phyloP scores from a whole-genome alignment of 805 yeast genomes.

The Suhomyces vadensis region DNA sequence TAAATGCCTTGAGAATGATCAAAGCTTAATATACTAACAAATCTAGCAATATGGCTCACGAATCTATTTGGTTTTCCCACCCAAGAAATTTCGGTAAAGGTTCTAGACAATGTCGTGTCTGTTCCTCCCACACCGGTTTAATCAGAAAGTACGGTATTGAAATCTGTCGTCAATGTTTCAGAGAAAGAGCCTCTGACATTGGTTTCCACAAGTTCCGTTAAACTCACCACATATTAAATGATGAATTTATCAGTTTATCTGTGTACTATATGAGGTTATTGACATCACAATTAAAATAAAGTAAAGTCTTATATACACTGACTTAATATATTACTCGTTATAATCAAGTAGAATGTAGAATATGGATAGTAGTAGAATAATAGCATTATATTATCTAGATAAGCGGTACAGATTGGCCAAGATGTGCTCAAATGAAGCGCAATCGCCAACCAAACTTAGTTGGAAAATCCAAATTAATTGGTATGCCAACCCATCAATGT shows the following conservation, averaged over 20 bases:
- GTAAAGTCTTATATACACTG: slow-evolving; percentile 4
- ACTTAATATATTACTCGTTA: slow-evolving; percentile 10
- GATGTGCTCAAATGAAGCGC: too few relatives aligned
- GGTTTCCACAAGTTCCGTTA: slow-evolving; percentile 99
- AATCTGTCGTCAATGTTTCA: slow-evolving; percentile 99
- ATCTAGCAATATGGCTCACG: slow-evolving; percentile 93
- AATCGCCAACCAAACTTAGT: too few relatives aligned
- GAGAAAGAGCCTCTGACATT: slow-evolving; percentile 98
- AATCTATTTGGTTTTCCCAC: slow-evolving; percentile 99
- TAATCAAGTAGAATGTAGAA: not conserved
- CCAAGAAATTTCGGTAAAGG: slow-evolving; percentile 99
- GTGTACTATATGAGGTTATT: slow-evolving; percentile 10
- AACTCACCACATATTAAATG: slow-evolving; percentile 25
- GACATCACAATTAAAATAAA: slow-evolving; percentile 5
- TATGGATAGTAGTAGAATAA: slow-evolving; percentile 2
- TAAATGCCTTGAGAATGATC: too few relatives aligned
- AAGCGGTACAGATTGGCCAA: too few relatives aligned
- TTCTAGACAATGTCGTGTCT: slow-evolving; percentile 99
- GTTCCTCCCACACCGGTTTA: slow-evolving; percentile 98
- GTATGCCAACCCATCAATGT: too few relatives aligned
- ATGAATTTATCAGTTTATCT: slow-evolving; percentile 8
- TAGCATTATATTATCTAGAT: too few relatives aligned
- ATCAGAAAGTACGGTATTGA: slow-evolving; percentile 99
- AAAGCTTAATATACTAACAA: slow-evolving; percentile 32
- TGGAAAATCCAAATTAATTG: too few relatives aligned